phyloP scores from a whole-genome alignment of 371 early-diverging fungal species.

The Mortierella sp. region DNA sequence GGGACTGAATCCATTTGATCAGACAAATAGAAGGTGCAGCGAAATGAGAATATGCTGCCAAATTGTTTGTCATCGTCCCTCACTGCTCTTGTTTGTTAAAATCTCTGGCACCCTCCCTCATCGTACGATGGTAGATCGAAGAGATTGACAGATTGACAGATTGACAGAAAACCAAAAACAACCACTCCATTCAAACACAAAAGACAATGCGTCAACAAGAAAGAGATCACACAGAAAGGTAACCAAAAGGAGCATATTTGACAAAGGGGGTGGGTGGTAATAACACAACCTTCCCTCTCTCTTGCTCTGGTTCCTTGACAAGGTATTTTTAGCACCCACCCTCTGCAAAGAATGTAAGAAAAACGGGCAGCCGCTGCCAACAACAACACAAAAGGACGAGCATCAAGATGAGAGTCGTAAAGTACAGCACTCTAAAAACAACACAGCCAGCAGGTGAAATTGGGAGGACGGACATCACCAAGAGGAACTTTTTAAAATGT shows the following conservation, averaged over 20 bases:
- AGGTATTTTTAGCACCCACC: not conserved
- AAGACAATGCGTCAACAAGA: not conserved
- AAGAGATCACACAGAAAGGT: not conserved
- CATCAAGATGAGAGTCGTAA: not conserved
- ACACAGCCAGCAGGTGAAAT: not conserved
- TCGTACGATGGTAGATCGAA: too few species aligned
- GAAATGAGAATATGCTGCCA: too few species aligned
- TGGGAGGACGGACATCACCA: not conserved
- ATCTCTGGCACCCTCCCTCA: too few species aligned
- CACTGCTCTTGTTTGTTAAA: too few species aligned
- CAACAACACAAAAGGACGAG: not conserved
- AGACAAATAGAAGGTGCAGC: too few species aligned
- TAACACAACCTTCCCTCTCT: not conserved
- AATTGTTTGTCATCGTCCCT: too few species aligned
- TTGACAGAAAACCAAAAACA: too few species aligned
- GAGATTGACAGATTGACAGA: too few species aligned
- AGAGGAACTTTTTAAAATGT: slow-evolving; percentile 1
- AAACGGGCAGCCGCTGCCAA: not conserved
- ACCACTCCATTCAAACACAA: not conserved
- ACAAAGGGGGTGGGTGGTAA: not conserved
- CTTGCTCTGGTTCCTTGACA: not conserved
- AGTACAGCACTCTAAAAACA: slow-evolving; percentile 4
- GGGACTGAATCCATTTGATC: too few species aligned
- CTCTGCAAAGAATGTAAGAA: not conserved
- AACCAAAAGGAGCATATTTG: not conserved